These are phyloP conservation scores for Parastagonospora avenae DNA, from an alignment of 2,329 filamentous ascomycete species.

Conservation along the genomic window DNA sequence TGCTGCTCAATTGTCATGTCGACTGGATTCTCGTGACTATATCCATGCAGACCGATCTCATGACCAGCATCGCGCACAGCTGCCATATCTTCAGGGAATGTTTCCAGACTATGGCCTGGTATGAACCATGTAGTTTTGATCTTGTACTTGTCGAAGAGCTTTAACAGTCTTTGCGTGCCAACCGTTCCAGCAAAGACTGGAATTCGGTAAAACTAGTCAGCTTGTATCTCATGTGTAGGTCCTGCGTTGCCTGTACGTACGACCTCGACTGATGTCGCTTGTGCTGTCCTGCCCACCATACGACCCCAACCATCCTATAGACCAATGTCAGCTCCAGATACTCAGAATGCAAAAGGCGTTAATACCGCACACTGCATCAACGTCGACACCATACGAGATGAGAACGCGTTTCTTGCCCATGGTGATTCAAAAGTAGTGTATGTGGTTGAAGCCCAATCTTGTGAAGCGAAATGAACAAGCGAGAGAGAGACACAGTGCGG, in stretches of 20 bases:
- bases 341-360: background rate
- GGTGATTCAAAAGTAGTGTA: slow-evolving; percentile 14
- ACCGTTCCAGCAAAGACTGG: slow-evolving; percentile 70
- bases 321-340: background rate
- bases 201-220: too few species aligned
- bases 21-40: slow-evolving; percentile 72
- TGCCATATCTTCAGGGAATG: slow-evolving; percentile 66
- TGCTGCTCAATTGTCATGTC: slow-evolving; percentile 76
- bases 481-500: too few species aligned
- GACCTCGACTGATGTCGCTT: slow-evolving; percentile 71
- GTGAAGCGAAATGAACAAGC: background rate
- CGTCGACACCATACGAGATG: slow-evolving; percentile 71
- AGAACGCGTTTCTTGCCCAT: slow-evolving; percentile 59
- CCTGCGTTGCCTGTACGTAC: too few species aligned
- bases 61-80: slow-evolving; percentile 65
- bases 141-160: slow-evolving; percentile 72
- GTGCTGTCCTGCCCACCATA: slow-evolving; percentile 75
- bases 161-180: slow-evolving; percentile 69
- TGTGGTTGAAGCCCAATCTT: background rate
- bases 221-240: too few species aligned
- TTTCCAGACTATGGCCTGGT: slow-evolving; percentile 65
- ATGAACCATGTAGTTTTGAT: slow-evolving; percentile 74
- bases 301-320: slow-evolving; percentile 66
- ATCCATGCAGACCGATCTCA: slow-evolving; percentile 70
- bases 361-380: slow-evolving; percentile 65